Evolutionary conservation across 257 asterid genomes (phyloP), one percentile per base, ranked within the genome.

Genomic region (Nyctanthes arbortristis): DNA sequence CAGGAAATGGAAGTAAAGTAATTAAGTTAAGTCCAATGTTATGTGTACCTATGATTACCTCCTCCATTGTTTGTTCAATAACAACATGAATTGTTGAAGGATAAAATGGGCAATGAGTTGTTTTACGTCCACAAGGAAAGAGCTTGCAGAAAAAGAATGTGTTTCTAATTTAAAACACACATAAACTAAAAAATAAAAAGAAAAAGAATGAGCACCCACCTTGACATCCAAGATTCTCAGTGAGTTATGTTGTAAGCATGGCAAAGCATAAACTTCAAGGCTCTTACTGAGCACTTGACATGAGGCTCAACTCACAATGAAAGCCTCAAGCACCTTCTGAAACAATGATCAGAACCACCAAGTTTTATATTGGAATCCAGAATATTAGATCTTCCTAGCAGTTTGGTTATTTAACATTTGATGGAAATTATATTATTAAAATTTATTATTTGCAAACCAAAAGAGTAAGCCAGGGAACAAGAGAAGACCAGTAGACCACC

Each of bases 401-500:
- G 30, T 39, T 43, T 5, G 11, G n/a, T 24, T 27, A 62, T 47
- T 8, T 4, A 12, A 49, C 20, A 49, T 28, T 25, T 13, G 20
- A 11, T 20, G 35, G 66, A 59, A 61, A 66, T 67, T 22, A n/a
- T 33, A 43, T 55, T 10, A 18, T 28, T 7, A 61, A 52, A 32
- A 30, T 58, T 14, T 64, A 43, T 16, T 58, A 59, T 52, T 52
- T 0, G 29, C 31, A 52, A 52, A 9, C 33, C 59, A 25, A 40
- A 20, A 45, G 25, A 52, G 25, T 1, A 65, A 60, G 11, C 54
- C 12, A 32, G 1, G 6, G 12, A 25, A 55, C 14, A 64, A 24
- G 58, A 63, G 13, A 80, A 30, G 14, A 18, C 18, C 67, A 63
- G 13, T 76, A 30, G 14, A 18, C 18, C 67, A 35, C 20, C 33